Percentiles rank a stretch among this genome's conserved stretches.
Conservation (phyloP, 306 rosid species). For the Albizia julibrissin region DNA sequence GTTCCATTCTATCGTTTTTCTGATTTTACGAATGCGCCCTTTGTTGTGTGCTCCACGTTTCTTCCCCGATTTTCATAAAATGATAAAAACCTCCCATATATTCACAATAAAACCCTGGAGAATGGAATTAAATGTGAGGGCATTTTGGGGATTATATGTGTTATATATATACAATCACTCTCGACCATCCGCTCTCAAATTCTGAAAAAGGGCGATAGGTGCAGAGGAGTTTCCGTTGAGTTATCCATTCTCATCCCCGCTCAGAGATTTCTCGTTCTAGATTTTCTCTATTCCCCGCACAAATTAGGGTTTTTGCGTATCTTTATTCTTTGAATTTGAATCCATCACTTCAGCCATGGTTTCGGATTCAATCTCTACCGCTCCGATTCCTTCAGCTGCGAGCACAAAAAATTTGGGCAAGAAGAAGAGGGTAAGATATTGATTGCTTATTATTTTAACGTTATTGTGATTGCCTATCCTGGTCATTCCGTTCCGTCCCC, state of each 20-base stretch:
- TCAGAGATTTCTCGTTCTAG: constrained; percentile 39
- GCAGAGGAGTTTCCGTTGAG: constrained; percentile 70
- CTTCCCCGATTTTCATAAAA: not conserved
- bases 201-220: constrained; percentile 50
- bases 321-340: constrained; percentile 37
- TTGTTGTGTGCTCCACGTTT: constrained; percentile 20
- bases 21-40: not conserved
- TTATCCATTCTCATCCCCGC: constrained; percentile 53
- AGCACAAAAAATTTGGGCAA: constrained; percentile 72
- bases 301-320: constrained; percentile 64
- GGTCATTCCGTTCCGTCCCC: not conserved
- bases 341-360: constrained; percentile 59
- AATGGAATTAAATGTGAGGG: constrained; percentile 29
- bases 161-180: constrained; percentile 34
- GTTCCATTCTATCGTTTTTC: not conserved
- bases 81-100: not conserved
- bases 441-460: not conserved
- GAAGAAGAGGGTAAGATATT: constrained; percentile 84
- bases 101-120: not conserved
- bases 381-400: constrained; percentile 67
- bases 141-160: not conserved
- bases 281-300: constrained; percentile 31
- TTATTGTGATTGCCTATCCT: not conserved
- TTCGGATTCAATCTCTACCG: constrained; percentile 73
- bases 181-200: constrained; percentile 11